phyloP scores from a whole-genome alignment of 495 filamentous ascomycete genomes.

The Annulohypoxylon moriforme region DNA sequence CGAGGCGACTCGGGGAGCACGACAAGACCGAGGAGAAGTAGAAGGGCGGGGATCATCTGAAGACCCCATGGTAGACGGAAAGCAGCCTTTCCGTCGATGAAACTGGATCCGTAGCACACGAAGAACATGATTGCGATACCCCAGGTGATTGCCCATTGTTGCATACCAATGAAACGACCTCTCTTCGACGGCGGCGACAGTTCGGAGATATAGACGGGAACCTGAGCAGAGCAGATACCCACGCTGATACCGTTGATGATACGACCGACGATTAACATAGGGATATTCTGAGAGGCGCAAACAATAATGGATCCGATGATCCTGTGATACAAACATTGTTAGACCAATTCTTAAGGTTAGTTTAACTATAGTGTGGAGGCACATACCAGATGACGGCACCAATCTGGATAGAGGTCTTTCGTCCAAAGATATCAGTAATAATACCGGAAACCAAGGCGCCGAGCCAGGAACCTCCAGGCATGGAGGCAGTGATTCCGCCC shows the following conservation, averaged over 20 bases:
- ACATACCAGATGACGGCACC: slow-evolving; percentile 72
- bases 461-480: slow-evolving; percentile 82
- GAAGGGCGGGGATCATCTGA: slow-evolving; percentile 76
- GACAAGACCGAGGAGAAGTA: slow-evolving; percentile 71
- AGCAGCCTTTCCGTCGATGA: slow-evolving; percentile 67
- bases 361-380: slow-evolving; percentile 13
- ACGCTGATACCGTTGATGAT: slow-evolving; percentile 81
- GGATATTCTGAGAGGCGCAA: slow-evolving; percentile 77
- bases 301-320: slow-evolving; percentile 72
- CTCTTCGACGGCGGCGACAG: slow-evolving; percentile 74
- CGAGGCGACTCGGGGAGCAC: slow-evolving; percentile 80
- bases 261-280: slow-evolving; percentile 78
- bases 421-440: slow-evolving; percentile 73
- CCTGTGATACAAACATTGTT: slow-evolving; percentile 38
- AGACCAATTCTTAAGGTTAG: slow-evolving; percentile 20
- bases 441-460: slow-evolving; percentile 75
- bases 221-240: slow-evolving; percentile 82
- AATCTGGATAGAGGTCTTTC: slow-evolving; percentile 73
- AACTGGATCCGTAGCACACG: slow-evolving; percentile 81
- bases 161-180: slow-evolving; percentile 75
- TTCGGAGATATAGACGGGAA: slow-evolving; percentile 83
- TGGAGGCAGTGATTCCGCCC: slow-evolving; percentile 74
- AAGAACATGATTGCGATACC: slow-evolving; percentile 86
- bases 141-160: slow-evolving; percentile 86
- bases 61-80: slow-evolving; percentile 83